Percentiles rank a stretch among this genome's conserved stretches.
phyloP scores from a whole-genome alignment of 139 green algal species.

The Parachlorella kessleri region DNA sequence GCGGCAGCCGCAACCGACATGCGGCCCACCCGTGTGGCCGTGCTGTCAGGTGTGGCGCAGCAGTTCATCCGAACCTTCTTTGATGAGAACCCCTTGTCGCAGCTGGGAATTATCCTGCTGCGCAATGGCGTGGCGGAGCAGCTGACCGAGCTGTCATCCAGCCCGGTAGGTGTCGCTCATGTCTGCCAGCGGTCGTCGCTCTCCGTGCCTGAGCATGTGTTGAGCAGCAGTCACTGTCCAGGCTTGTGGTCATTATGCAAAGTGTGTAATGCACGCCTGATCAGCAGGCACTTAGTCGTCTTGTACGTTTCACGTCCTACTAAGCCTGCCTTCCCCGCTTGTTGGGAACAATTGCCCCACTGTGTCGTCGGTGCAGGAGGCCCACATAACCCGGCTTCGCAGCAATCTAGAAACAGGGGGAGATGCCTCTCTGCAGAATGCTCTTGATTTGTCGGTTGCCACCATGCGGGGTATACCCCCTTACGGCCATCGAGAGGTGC shows the following conservation, averaged over 20 bases:
- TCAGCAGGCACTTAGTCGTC: too few relatives aligned
- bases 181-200: neutral
- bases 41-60: conserved; percentile 60
- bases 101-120: conserved; percentile 87
- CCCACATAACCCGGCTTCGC: conserved; percentile 61
- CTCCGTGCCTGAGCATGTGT: too few relatives aligned
- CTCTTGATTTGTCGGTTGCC: conserved; percentile 67
- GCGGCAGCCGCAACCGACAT: conserved; percentile 78
- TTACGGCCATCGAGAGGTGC: conserved; percentile 90
- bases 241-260: too few relatives aligned
- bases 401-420: conserved; percentile 55
- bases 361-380: too few relatives aligned
- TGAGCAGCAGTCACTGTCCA: too few relatives aligned
- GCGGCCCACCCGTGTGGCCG: conserved; percentile 71
- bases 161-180: conserved; percentile 42
- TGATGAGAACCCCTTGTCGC: conserved; percentile 93
- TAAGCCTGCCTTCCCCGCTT: too few relatives aligned
- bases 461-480: conserved; percentile 72
- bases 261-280: too few relatives aligned
- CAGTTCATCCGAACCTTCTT: conserved; percentile 94
- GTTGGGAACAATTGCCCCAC: too few relatives aligned
- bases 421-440: conserved; percentile 87
- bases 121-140: conserved; percentile 80
- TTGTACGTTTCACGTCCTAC: too few relatives aligned
- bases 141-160: conserved; percentile 77